Base-by-base conservation (phyloP, 108 stramenopile species). In the Skeletonema grethae region DNA sequence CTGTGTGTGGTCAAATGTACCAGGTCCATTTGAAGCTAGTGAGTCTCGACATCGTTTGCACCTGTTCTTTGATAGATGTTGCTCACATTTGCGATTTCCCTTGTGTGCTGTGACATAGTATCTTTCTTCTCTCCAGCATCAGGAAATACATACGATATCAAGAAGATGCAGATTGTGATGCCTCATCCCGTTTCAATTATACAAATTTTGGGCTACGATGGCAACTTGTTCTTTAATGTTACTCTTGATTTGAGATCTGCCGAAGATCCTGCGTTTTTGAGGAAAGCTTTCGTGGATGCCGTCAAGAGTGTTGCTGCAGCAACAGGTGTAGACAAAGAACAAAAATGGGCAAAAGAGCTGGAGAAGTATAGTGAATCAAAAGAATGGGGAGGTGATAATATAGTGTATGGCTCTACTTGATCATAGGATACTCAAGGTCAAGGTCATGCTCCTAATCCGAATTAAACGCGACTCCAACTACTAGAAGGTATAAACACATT, bases 141-240 rank as follows among this genome's bases (percentile, higher is more conserved):
- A 45, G 69, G 30, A 20, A 69, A 61, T 3, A 6, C 8, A 0
- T 63, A 63, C 16, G 29, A 38, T 18, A 62, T 70, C 5, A 62
- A 20, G 13, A 63, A 63, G 61, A 61, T 70, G n/a, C 69, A 70
- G 63, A 70, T 36, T 7, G 18, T 63, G 7, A 70, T 70, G 60
- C 69, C 69, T 35, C 69, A 70, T 63, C 69, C 69, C n/a, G 18
- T 63, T 2, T 62, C 60, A 0, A 62, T 70, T 25, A 13, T 70
- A 1, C 29, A 70, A 41, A 20, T 62, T 4, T 7, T 62, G 0
- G 61, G 60, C 0, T 70, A 70, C 41, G 30, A 70, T 63, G 61
- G 34, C 9, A 63, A 61, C 13, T 16, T 62, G 43, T 70, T 62
- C 62, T 70, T 63, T 20, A 70, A 70, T 24, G 38, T 70, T 12